phyloP scores from a whole-genome alignment of 805 yeast species.

The Yamadazyma phyllophila region DNA sequence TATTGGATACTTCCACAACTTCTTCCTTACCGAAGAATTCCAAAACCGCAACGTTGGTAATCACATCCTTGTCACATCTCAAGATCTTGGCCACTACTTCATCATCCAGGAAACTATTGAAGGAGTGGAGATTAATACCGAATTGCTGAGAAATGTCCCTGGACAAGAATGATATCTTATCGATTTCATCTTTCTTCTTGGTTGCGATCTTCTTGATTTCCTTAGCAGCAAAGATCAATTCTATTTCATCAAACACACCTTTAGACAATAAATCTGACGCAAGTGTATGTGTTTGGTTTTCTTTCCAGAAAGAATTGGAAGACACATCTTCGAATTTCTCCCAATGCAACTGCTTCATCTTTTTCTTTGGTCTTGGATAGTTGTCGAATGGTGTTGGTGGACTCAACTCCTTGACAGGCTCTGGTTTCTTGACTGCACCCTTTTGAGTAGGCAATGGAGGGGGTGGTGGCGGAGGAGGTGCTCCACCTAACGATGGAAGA shows the following conservation, averaged over 20 bases:
- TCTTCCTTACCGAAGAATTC: conserved; percentile 73
- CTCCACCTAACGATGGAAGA: conserved; percentile 9
- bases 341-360: conserved; percentile 81
- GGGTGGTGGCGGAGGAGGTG: conserved; percentile 31
- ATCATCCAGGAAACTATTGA: conserved; percentile 49
- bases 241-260: conserved; percentile 68
- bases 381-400: conserved; percentile 34
- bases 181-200: conserved; percentile 40
- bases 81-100: conserved; percentile 56
- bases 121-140: conserved; percentile 72
- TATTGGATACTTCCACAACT: conserved; percentile 55
- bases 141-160: conserved; percentile 77
- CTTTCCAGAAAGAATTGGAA: conserved; percentile 63
- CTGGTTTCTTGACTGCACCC: conserved; percentile 14
- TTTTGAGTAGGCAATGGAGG: conserved; percentile 25
- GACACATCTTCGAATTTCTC: conserved; percentile 58
- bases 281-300: conserved; percentile 39
- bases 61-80: conserved; percentile 55
- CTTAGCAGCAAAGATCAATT: conserved; percentile 56
- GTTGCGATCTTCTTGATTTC: conserved; percentile 47
- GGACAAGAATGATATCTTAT: conserved; percentile 56
- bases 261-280: conserved; percentile 50
- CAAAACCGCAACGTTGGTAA: conserved; percentile 54
- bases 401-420: conserved; percentile 1
- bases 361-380: conserved; percentile 56